Evolutionary conservation across 2,329 filamentous ascomycete genomes (phyloP), one percentile per base, ranked within the genome.

Genomic region (Colletotrichum graminicola): DNA sequence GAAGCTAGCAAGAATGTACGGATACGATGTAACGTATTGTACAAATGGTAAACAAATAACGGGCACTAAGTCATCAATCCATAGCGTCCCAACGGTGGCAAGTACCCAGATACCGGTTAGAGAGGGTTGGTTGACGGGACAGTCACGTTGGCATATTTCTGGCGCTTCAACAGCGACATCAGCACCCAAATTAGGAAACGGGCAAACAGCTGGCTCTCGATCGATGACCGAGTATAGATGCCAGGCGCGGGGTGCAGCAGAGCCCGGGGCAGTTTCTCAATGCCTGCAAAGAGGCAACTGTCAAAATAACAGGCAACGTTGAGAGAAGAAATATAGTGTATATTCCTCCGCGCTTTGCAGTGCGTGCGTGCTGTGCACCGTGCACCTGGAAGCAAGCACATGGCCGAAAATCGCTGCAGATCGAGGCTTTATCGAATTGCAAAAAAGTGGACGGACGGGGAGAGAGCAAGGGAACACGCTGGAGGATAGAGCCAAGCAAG

Each of bases 401-500:
- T 43, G 34, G 45, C 29, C 41, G 67, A 63, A 67, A 68, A 71
- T 71, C 67, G n/a, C 63, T 71, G 67, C 57, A 67, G 64, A 59
- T 23, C 23, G 23, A 68, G 68, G 63, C 64, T 71, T 16, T 47
- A 71, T 71, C 68, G 65, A 63, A 68, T 68, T 71, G 52, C n/a
- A n/a, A 39, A 71, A 71, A 71, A 71, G 64, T 71, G 68, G 68
- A 54, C 36, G n/a, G 41, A 23, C 21, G 45, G 45, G 23, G 45
- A 23, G 45, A 34, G 23, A 18, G 34, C 54, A 57, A 26, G 54
- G 54, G 34, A 57, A 26, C 16, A 12, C 23, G 23, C 47, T 57
- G n/a, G n/a, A 56, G 36, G 10, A 57, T 39, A 14, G 55, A 23
- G 32, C 6, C 11, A n/a, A 11, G 60, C 11, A n/a, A 11, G 60